Evolutionary conservation across 1,284 basidiomycete genomes (phyloP), one percentile per base, ranked within the genome.

Genomic region (Pascua guehoae): DNA sequence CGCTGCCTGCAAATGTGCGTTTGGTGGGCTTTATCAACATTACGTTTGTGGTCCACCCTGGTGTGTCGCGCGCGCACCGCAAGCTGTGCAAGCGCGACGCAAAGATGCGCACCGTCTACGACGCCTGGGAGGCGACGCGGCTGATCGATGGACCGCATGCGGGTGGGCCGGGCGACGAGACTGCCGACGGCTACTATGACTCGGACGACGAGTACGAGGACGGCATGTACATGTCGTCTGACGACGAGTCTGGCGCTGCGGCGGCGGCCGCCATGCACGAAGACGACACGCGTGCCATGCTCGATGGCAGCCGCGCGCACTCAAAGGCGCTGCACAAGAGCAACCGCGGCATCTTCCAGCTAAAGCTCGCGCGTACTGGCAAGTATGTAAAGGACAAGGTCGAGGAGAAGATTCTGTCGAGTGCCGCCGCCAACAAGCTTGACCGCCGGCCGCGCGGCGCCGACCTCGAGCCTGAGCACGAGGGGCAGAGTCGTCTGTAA

Each of bases 261-360:
- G 62, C 46, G 16, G 57, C 54, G 12, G 59, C 45, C 36, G 54
- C 52, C 32, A 52, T 58, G 56, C 56, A 47, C 16, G 57, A 62
- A 37, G 58, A 61, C 49, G 60, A 67, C 17, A 62, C 63, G 14
- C 58, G 61, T 16, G 65, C 63, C 7, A 62, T 69, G 24, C 64
- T 66, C 49, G 60, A 62, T 7, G 65, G 66, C 36, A 51, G 61
- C 41, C 57, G 61, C 47, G 64, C 66, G 4, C 73, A 77, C 62
- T 56, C 57, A 12, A 66, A 74, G 49, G 75, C 75, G 17, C 61
- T 77, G 45, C 73, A 72, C 68, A 64, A 52, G 55, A 57, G 24
- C n/a, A 58, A 54, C 63, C 72, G 68, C 57, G 76, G 76, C 15
- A 67, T 78, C 50, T 76, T 76, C 67, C 74, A 76, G 63, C 67